phyloP scores from a whole-genome alignment of 208 protist species.

The Wallacemonas rigidus region DNA sequence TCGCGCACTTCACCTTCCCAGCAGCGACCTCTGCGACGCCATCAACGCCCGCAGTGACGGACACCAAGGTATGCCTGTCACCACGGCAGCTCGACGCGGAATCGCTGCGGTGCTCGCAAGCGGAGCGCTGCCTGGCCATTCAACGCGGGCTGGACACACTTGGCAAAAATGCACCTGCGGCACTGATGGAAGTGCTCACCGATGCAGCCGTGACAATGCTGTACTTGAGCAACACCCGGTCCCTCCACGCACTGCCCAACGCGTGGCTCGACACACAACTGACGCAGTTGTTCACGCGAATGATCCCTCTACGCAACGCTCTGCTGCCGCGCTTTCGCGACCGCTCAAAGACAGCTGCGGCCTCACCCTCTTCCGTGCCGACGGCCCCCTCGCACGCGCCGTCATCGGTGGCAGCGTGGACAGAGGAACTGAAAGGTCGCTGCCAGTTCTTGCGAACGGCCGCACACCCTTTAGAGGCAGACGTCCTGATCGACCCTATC shows the following conservation, averaged over 20 bases:
- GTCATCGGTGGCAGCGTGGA: not conserved
- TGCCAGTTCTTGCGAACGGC: conserved; percentile 11
- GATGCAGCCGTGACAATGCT: conserved; percentile 28
- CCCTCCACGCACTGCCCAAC: not conserved
- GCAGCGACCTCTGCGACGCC: no score
- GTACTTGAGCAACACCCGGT: conserved; percentile 29
- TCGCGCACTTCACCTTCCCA: no score
- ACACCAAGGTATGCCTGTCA: not conserved
- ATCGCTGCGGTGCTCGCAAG: conserved; percentile 9
- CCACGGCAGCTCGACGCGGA: not conserved
- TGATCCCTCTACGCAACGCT: conserved; percentile 21
- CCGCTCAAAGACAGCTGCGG: not conserved
- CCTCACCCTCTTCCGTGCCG: not conserved
- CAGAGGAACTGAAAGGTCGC: conserved; percentile 1
- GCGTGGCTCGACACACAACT: not conserved
- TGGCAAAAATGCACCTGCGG: conserved; percentile 15
- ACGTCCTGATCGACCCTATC: not conserved
- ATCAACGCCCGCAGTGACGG: not conserved
- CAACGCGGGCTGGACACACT: conserved; percentile 31
- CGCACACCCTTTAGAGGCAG: not conserved
- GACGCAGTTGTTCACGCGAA: not conserved
- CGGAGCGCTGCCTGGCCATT: conserved; percentile 28
- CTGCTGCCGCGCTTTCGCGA: conserved; percentile 12
- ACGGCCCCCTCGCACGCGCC: no score
- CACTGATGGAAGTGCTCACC: conserved; percentile 28